Percentiles rank a stretch among this genome's conserved stretches.
These are phyloP conservation scores for Aspergillus nomiae DNA, from an alignment of 2,329 filamentous ascomycete genomes.

Conservation along the genomic window DNA sequence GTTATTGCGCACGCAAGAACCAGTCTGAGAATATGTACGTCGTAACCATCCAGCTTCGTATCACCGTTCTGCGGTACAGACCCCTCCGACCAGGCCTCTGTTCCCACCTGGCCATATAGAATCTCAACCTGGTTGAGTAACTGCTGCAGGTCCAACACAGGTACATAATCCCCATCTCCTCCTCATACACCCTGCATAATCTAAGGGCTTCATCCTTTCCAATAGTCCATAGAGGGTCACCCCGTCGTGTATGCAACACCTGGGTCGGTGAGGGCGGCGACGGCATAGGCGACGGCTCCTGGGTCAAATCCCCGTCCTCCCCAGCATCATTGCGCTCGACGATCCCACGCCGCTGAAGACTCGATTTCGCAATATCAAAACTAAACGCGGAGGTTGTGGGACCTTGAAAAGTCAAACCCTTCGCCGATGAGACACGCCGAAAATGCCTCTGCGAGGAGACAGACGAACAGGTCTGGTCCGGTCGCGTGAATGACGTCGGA, in stretches of 20 bases:
- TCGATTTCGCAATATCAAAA: conserved; percentile 81
- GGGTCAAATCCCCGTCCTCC: conserved; percentile 59
- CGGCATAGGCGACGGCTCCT: conserved; percentile 36
- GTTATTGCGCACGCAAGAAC: conserved; percentile 76
- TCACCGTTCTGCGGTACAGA: conserved; percentile 25
- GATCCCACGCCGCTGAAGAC: conserved; percentile 84
- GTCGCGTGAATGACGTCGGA: conserved; percentile 12
- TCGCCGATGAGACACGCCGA: conserved; percentile 31
- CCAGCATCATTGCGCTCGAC: conserved; percentile 52
- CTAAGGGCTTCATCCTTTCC: conserved; percentile 76
- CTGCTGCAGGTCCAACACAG: conserved; percentile 70
- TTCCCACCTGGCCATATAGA: conserved; percentile 53
- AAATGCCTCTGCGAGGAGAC: conserved; percentile 14
- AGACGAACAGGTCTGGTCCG: conserved; percentile 8
- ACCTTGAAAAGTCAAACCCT: conserved; percentile 71
- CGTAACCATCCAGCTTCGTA: conserved; percentile 57
- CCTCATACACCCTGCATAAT: conserved; percentile 75
- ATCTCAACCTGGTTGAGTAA: conserved; percentile 67
- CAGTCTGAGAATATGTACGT: conserved; percentile 75
- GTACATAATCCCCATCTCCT: conserved; percentile 90
- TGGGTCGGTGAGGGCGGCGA: conserved; percentile 25
- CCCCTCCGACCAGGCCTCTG: neutral
- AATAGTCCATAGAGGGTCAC: conserved; percentile 77
- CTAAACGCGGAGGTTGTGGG: conserved; percentile 83
- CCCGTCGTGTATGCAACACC: conserved; percentile 10